These are phyloP conservation scores for Vigna hirtella DNA, from an alignment of 306 rosid genomes.

Conservation along the genomic window DNA sequence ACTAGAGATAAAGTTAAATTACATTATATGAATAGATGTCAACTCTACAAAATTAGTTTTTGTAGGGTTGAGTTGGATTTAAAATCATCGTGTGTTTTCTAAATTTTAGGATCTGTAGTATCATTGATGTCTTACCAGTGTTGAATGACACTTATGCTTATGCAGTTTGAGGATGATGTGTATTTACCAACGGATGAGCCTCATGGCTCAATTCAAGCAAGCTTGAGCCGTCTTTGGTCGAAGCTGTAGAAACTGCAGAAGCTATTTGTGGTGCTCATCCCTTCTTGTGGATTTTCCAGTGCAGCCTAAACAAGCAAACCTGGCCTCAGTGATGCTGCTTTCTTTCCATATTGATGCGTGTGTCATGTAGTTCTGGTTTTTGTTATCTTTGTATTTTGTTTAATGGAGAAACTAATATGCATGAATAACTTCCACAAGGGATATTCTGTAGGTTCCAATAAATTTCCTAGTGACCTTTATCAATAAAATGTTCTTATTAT, in stretches of 20 bases:
- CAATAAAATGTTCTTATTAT: no score
- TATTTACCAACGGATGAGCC: constrained; percentile 95
- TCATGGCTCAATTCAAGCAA: constrained; percentile 92
- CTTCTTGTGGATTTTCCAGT: constrained; percentile 17
- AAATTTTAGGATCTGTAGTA: no score
- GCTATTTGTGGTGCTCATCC: constrained; percentile 29
- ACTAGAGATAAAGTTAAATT: no score
- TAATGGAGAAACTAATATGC: constrained; percentile 1
- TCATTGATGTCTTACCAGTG: background rate
- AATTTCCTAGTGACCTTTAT: no score
- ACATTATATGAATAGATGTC: no score
- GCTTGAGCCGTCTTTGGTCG: constrained; percentile 74
- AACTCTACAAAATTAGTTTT: no score
- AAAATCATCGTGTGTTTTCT: no score
- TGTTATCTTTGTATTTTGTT: background rate
- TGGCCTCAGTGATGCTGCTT: constrained; percentile 17
- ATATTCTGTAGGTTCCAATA: background rate
- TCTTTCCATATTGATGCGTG: background rate
- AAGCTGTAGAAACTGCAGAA: constrained; percentile 61
- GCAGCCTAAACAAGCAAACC: constrained; percentile 25
- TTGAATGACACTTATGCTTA: constrained; percentile 25
- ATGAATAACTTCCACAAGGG: constrained; percentile 28
- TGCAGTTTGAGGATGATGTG: constrained; percentile 92
- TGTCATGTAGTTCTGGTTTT: constrained; percentile 10
- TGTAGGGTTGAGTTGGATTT: no score